A percentile compares a stretch with the other conserved stretches of the same genome.
Evolutionary conservation across 768 basidiomycete genomes (phyloP).

Genomic region (Scleroderma bovista): DNA sequence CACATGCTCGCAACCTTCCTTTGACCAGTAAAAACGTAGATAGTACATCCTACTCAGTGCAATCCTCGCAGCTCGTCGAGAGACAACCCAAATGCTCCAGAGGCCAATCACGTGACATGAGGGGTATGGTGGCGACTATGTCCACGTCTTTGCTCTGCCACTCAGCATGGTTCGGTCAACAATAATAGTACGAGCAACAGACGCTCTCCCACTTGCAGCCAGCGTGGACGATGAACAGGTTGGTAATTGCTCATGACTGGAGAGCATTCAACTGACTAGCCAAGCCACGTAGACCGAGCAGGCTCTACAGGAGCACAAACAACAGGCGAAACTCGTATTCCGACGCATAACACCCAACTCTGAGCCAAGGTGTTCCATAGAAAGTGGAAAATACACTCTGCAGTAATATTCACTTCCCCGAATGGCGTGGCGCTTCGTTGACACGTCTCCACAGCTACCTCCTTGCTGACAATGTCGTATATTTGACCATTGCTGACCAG

Average conservation of each 20-base stretch:
- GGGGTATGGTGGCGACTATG: neutral
- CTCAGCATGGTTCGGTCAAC: conserved; percentile 78
- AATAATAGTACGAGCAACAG: conserved; percentile 77
- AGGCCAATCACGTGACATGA: neutral
- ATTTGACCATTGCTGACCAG: conserved; percentile 92
- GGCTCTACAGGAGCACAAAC: conserved; percentile 93
- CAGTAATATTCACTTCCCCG: conserved; percentile 57
- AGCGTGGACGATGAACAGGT: conserved; percentile 98
- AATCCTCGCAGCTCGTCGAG: too few species aligned
- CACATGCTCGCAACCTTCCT: neutral
- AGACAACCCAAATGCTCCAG: too few species aligned
- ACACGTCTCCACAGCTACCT: conserved; percentile 64
- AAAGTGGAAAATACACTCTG: conserved; percentile 90
- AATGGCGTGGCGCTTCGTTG: conserved; percentile 3
- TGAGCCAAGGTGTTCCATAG: conserved; percentile 95
- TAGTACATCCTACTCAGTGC: too few species aligned
- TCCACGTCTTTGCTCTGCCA: neutral
- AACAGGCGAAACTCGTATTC: conserved; percentile 96
- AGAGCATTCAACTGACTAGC: neutral
- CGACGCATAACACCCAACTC: conserved; percentile 89
- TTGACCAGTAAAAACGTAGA: too few species aligned
- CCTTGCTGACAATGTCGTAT: conserved; percentile 90
- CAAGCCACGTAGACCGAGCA: conserved; percentile 71
- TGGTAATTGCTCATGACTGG: conserved; percentile 10
- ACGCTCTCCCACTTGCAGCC: conserved; percentile 87